phyloP scores from a whole-genome alignment of 2,329 filamentous ascomycete species.

The Chrysoporthe austroafricana region DNA sequence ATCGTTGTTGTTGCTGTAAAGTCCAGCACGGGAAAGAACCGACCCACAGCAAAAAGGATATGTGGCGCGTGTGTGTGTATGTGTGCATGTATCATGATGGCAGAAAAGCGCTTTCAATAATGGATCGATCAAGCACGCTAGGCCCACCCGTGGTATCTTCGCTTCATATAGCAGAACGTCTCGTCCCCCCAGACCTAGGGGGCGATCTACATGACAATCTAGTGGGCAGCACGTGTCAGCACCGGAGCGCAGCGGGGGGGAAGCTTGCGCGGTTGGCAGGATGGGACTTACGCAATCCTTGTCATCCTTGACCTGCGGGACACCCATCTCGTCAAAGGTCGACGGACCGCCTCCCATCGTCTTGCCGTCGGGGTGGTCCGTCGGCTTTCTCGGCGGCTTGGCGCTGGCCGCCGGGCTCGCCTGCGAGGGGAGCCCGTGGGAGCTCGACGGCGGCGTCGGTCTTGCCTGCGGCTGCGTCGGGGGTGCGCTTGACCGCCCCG shows the following conservation, averaged over 20 bases:
- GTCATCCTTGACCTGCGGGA: constrained; percentile 81
- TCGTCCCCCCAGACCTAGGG: background rate
- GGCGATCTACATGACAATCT: constrained; percentile 6
- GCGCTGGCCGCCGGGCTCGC: constrained; percentile 25
- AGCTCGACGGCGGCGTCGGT: constrained; percentile 28
- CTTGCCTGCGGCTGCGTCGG: constrained; percentile 37
- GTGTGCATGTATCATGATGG: constrained; percentile 7
- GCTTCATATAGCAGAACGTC: background rate
- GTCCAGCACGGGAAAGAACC: background rate
- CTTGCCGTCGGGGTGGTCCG: constrained; percentile 42
- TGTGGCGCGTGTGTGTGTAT: background rate
- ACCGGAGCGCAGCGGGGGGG: background rate
- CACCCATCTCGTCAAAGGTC: constrained; percentile 98
- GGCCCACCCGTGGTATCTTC: background rate
- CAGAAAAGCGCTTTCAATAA: background rate
- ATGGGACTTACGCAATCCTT: constrained; percentile 78
- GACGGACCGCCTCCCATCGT: constrained; percentile 77
- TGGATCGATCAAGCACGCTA: background rate
- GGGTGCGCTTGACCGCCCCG: constrained; percentile 43
- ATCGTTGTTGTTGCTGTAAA: background rate
- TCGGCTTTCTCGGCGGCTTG: constrained; percentile 33
- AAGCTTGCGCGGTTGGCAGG: background rate
- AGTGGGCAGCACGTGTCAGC: background rate
- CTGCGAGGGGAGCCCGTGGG: constrained; percentile 11
- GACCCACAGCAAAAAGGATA: background rate